Evolutionary conservation across 805 yeast species (phyloP).

Genomic region (Sungouiella blattae): DNA sequence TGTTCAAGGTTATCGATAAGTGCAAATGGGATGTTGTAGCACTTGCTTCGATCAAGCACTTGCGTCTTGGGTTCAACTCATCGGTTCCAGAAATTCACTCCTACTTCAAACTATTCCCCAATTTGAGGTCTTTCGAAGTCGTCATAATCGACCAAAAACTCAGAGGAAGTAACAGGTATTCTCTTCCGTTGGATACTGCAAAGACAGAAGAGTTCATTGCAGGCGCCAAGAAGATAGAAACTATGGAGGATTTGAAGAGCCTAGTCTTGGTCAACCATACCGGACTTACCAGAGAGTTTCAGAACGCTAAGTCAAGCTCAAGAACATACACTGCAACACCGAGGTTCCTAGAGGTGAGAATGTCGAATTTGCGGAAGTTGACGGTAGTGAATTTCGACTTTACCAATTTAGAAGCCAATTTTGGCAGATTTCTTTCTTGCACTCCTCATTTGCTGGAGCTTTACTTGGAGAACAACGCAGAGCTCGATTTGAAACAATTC

Average conservation of each 20-base stretch:
- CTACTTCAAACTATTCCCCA: slow-evolving; percentile 18
- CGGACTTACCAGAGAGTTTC: slow-evolving; percentile 13
- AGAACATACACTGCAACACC: slow-evolving; percentile 25
- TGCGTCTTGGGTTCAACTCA: slow-evolving; percentile 28
- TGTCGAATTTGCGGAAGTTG: slow-evolving; percentile 24
- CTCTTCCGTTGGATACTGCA: slow-evolving; percentile 14
- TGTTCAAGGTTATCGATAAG: slow-evolving; percentile 23
- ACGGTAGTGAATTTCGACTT: slow-evolving; percentile 33
- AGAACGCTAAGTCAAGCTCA: slow-evolving; percentile 6
- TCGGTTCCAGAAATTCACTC: slow-evolving; percentile 8
- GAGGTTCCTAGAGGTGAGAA: slow-evolving; percentile 16
- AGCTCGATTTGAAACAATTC: slow-evolving; percentile 24
- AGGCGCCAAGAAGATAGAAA: not conserved
- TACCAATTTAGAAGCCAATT: slow-evolving; percentile 18
- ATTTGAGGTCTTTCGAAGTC: slow-evolving; percentile 22
- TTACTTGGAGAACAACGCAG: slow-evolving; percentile 32
- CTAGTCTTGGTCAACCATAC: slow-evolving; percentile 29
- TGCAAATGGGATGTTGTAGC: slow-evolving; percentile 23
- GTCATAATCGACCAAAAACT: slow-evolving; percentile 17
- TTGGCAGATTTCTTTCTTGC: slow-evolving; percentile 25
- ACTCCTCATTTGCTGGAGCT: slow-evolving; percentile 17
- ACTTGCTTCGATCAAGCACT: slow-evolving; percentile 16
- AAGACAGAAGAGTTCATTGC: slow-evolving; percentile 7
- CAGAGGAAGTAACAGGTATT: slow-evolving; percentile 15
- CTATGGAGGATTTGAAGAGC: slow-evolving; percentile 11